phyloP scores from a whole-genome alignment of 257 asterid genomes.

The Verbascum thapsus region DNA sequence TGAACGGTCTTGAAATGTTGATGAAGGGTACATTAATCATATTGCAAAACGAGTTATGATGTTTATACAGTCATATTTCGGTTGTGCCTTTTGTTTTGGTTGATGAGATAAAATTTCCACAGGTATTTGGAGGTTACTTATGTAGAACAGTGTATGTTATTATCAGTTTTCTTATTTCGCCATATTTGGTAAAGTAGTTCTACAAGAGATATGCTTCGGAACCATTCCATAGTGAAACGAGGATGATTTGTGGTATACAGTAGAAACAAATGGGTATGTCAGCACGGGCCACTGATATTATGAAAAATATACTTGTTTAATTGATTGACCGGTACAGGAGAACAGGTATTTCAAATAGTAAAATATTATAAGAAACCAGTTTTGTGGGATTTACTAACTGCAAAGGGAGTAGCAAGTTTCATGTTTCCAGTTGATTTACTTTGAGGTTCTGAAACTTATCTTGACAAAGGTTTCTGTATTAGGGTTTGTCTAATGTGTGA shows the following conservation, averaged over 20 bases:
- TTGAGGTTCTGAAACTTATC: too few relatives aligned
- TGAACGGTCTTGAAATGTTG: neutral
- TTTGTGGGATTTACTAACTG: too few relatives aligned
- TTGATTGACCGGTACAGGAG: neutral
- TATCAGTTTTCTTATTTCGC: too few relatives aligned
- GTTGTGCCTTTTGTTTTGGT: slow-evolving; percentile 5
- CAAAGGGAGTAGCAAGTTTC: too few relatives aligned
- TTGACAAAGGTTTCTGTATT: too few relatives aligned
- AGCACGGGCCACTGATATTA: neutral
- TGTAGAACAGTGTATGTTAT: neutral
- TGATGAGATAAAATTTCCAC: neutral
- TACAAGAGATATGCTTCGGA: neutral
- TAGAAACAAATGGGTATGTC: neutral
- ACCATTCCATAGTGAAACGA: slow-evolving; percentile 1
- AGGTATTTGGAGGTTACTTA: neutral
- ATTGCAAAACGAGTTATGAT: slow-evolving; percentile 13
- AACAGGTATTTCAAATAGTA: neutral
- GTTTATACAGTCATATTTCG: neutral
- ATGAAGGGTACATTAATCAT: neutral
- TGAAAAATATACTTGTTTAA: slow-evolving; percentile 5
- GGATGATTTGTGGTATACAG: neutral
- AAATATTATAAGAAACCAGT: neutral
- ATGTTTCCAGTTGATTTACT: too few relatives aligned
- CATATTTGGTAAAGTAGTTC: neutral
- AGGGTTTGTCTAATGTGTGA: too few relatives aligned